Base-by-base conservation (phyloP, 1,139 yeast genomes). In the Protomyces inouyei region DNA sequence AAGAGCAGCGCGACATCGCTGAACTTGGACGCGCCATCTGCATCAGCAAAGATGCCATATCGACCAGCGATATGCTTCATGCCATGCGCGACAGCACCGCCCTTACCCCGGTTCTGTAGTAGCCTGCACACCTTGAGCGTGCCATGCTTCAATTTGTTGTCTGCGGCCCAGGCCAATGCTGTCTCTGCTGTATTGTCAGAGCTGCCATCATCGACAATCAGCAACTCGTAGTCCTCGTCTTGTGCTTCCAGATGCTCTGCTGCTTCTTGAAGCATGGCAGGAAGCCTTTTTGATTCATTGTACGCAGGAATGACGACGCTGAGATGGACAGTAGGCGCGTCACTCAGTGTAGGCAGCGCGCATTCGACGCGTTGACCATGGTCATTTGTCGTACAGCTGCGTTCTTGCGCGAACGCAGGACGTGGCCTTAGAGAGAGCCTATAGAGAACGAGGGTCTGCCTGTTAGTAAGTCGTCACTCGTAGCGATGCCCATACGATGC, bases 51-150 rank as follows among this genome's bases (percentile, higher is more conserved):
- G 18, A 93, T 80, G 10, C 85, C 84, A 71, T 82, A 86, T 68
- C 80, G 75, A 10, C 98, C 98, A 57, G 90, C 79, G 8, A 86
- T 77, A 72, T 85, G 86, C 71, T 87, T 82, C 76, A 93, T 79
- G 3, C 98, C 98, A 74, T 93, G 98, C 18, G 96, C 85, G 0
- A 95, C 98, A 0, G 98, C 98, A 8, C 98, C 98, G 23, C 98
- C 98, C 76, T 93, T 93, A 36, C 98, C 98, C 71, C 98, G 80
- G 73, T 93, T 93, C 68, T 83, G 75, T 48, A 77, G 82, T 67
- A 93, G 79, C 69, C 81, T 82, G 36, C 90, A 80, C 52, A 90
- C 92, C 68, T 92, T 79, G 73, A 95, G 72, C 53, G 80, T 80
- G 61, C 85, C 88, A 0, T 91, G 85, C 36, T 74, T 67, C 61